Percentiles rank a stretch among this genome's conserved stretches.
These are phyloP conservation scores for Blastobotrys persicus DNA, from an alignment of 1,139 yeast species.

Conservation along the genomic window DNA sequence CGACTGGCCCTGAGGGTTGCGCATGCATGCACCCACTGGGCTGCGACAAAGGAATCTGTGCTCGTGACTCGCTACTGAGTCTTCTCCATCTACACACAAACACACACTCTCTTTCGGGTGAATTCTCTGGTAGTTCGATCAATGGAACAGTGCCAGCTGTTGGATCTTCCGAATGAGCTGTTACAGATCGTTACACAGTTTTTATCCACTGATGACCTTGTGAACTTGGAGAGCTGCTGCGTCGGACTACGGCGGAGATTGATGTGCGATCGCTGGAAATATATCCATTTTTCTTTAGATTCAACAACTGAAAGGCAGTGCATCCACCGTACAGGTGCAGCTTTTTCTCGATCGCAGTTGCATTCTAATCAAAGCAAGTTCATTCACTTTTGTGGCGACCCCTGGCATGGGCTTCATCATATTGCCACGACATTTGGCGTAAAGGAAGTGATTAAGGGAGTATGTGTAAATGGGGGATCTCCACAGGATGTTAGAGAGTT, in stretches of 20 bases:
- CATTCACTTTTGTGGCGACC: no score
- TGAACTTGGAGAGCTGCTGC: conserved; percentile 1
- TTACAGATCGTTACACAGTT: background rate
- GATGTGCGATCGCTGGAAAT: conserved; percentile 1
- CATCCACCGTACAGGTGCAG: background rate
- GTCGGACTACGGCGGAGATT: background rate
- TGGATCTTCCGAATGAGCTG: conserved; percentile 3
- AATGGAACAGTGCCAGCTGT: no score
- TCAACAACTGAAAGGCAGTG: background rate
- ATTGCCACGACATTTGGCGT: background rate
- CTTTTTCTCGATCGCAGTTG: background rate
- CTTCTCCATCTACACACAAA: no score
- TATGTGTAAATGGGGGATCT: background rate
- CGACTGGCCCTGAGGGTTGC: no score
- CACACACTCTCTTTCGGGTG: no score
- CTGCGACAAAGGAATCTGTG: no score
- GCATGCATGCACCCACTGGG: no score
- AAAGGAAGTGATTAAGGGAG: background rate
- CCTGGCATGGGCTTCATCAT: background rate
- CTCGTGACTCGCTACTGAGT: no score
- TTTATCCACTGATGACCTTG: background rate
- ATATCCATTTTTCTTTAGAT: conserved; percentile 1
- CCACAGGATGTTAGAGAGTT: background rate
- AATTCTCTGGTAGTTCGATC: no score
- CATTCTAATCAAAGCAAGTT: conserved; percentile 1